These are phyloP conservation scores for Smithsoniella earleae DNA, from an alignment of 163 green algal species.

Conservation along the genomic window DNA sequence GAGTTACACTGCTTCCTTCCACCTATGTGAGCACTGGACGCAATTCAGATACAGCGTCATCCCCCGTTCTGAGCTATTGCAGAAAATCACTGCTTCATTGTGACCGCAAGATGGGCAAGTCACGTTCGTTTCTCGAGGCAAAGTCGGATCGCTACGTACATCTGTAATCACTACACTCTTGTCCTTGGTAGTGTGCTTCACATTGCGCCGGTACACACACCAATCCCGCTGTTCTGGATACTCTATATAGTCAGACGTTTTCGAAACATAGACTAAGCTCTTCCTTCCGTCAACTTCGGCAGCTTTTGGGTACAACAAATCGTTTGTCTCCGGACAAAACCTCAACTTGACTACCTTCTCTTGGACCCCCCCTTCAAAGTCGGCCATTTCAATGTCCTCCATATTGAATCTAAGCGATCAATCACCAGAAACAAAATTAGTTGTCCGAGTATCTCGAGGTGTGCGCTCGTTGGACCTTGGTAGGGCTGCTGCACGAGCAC, in stretches of 20 bases:
- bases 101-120: constrained; percentile 64
- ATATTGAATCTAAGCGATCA: no score
- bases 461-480: no score
- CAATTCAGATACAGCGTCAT: constrained; percentile 90
- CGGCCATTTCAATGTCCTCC: not conserved
- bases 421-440: no score
- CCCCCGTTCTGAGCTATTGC: constrained; percentile 63
- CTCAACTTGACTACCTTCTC: constrained; percentile 29
- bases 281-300: constrained; percentile 64
- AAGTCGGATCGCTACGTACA: constrained; percentile 73
- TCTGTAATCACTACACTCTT: constrained; percentile 71
- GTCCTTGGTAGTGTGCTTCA: constrained; percentile 64
- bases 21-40: constrained; percentile 59
- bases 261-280: constrained; percentile 73
- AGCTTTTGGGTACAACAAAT: constrained; percentile 71
- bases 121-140: constrained; percentile 74
- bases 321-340: constrained; percentile 85
- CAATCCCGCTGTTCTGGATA: constrained; percentile 52
- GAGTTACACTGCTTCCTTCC: constrained; percentile 48
- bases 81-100: constrained; percentile 83
- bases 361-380: constrained; percentile 5
- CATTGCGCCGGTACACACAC: constrained; percentile 51
- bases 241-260: constrained; percentile 72
- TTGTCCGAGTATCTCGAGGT: no score
- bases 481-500: no score